A percentile compares a stretch with the other conserved stretches of the same genome.
Evolutionary conservation across 768 basidiomycete species (phyloP).

Genomic region (Tulasnella sp.): DNA sequence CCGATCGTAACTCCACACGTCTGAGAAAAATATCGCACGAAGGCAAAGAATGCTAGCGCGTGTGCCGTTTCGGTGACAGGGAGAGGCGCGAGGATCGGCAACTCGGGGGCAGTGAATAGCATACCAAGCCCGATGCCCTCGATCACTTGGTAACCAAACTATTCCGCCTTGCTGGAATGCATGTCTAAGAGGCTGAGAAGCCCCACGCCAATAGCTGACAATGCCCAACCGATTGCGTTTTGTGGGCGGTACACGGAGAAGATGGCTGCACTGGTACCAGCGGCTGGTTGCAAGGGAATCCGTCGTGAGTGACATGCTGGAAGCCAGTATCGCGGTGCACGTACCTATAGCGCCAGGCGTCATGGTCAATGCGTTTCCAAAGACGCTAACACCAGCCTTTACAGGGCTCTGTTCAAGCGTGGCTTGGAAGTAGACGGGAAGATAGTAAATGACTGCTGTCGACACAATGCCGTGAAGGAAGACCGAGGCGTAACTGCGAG

Average conservation of each 20-base stretch:
- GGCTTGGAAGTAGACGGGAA: slow-evolving; percentile 44
- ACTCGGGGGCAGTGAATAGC: slow-evolving; percentile 37
- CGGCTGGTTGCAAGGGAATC: slow-evolving; percentile 34
- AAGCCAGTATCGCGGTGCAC: neutral
- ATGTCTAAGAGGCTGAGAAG: slow-evolving; percentile 41
- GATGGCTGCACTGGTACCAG: slow-evolving; percentile 46
- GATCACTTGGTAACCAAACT: slow-evolving; percentile 31
- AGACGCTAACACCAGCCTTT: slow-evolving; percentile 47
- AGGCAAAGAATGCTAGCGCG: slow-evolving; percentile 37
- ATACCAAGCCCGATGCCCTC: slow-evolving; percentile 32
- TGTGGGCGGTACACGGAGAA: slow-evolving; percentile 48
- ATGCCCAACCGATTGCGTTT: slow-evolving; percentile 47
- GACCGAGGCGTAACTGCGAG: slow-evolving; percentile 36
- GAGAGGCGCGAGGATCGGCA: slow-evolving; percentile 43
- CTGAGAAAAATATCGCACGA: slow-evolving; percentile 41
- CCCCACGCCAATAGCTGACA: slow-evolving; percentile 46
- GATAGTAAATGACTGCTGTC: slow-evolving; percentile 36
- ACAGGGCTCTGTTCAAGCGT: slow-evolving; percentile 48
- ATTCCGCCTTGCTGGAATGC: neutral
- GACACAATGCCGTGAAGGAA: slow-evolving; percentile 40
- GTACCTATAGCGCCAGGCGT: slow-evolving; percentile 47
- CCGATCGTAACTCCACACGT: slow-evolving; percentile 49
- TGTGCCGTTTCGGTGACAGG: slow-evolving; percentile 36
- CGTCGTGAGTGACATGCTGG: neutral
- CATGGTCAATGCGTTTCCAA: slow-evolving; percentile 48